These are phyloP conservation scores for Penicillium polonicum DNA, from an alignment of 2,329 filamentous ascomycete genomes.

Conservation along the genomic window DNA sequence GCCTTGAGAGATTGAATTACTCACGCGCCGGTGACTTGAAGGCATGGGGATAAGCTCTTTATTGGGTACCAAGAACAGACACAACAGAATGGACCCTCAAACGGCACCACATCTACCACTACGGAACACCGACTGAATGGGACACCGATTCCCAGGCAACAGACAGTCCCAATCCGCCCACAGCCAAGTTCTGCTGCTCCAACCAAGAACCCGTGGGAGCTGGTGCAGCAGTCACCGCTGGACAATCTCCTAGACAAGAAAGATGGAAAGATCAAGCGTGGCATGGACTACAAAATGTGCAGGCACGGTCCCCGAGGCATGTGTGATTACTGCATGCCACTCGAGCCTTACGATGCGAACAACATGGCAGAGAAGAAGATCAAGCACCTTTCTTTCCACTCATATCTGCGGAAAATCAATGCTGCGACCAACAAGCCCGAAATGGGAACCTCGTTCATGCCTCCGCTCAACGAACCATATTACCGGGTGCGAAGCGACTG, in stretches of 20 bases:
- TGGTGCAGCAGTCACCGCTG: slow-evolving; percentile 79
- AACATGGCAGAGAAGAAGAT: slow-evolving; percentile 96
- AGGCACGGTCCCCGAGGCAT: slow-evolving; percentile 94
- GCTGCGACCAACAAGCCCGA: slow-evolving; percentile 95
- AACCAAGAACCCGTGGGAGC: slow-evolving; percentile 90
- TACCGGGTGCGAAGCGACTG: slow-evolving; percentile 87
- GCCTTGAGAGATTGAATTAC: not conserved
- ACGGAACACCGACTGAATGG: slow-evolving; percentile 40
- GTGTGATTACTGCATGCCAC: slow-evolving; percentile 98
- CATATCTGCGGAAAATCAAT: slow-evolving; percentile 91
- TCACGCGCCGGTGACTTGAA: slow-evolving; percentile 40
- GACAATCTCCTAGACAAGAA: slow-evolving; percentile 84
- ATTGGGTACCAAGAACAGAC: slow-evolving; percentile 69
- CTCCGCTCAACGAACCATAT: slow-evolving; percentile 87
- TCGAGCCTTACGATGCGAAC: slow-evolving; percentile 87
- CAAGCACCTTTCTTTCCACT: slow-evolving; percentile 96
- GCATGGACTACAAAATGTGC: slow-evolving; percentile 80
- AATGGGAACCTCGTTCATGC: slow-evolving; percentile 90
- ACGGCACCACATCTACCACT: slow-evolving; percentile 25
- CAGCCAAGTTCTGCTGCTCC: slow-evolving; percentile 56
- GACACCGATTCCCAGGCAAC: slow-evolving; percentile 39
- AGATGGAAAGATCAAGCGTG: slow-evolving; percentile 83
- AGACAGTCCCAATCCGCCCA: slow-evolving; percentile 65
- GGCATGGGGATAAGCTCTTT: slow-evolving; percentile 89
- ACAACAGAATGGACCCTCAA: slow-evolving; percentile 49